Conservation (phyloP, 169 alveolate species). For the Eimeria maxima region DNA sequence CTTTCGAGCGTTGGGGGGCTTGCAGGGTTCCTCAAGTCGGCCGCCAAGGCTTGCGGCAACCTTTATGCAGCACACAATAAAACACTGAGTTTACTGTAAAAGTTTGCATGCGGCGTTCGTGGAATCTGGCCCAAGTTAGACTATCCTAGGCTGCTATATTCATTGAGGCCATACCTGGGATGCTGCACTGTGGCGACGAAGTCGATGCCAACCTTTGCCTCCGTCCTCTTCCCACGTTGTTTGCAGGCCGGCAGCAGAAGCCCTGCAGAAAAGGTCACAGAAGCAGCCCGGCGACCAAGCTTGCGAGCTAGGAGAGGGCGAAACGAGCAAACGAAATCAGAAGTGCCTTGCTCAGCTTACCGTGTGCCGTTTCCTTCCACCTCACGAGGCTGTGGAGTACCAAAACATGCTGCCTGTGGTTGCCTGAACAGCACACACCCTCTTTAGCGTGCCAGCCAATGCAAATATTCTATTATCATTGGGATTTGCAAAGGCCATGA, state of each 20-base stretch:
- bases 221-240: slow-evolving; percentile 45
- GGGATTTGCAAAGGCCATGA: too few species aligned
- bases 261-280: slow-evolving; percentile 13
- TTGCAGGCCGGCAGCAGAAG: slow-evolving; percentile 60
- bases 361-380: neutral
- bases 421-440: slow-evolving; percentile 41
- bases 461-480: neutral
- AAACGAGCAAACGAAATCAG: neutral
- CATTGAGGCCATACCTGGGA: slow-evolving; percentile 14
- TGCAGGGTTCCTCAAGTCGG: slow-evolving; percentile 10
- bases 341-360: neutral
- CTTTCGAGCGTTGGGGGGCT: slow-evolving; percentile 12
- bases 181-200: neutral
- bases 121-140: neutral
- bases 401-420: slow-evolving; percentile 14
- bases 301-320: neutral
- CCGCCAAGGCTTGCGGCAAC: slow-evolving; percentile 53
- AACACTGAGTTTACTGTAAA: neutral
- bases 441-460: neutral
- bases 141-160: neutral
- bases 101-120: neutral
- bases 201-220: neutral
- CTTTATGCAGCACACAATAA: neutral
- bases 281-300: neutral
- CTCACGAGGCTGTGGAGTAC: neutral